These are phyloP conservation scores for Phycomyces nitens DNA, from an alignment of 192 early-diverging fungal species.

Conservation along the genomic window DNA sequence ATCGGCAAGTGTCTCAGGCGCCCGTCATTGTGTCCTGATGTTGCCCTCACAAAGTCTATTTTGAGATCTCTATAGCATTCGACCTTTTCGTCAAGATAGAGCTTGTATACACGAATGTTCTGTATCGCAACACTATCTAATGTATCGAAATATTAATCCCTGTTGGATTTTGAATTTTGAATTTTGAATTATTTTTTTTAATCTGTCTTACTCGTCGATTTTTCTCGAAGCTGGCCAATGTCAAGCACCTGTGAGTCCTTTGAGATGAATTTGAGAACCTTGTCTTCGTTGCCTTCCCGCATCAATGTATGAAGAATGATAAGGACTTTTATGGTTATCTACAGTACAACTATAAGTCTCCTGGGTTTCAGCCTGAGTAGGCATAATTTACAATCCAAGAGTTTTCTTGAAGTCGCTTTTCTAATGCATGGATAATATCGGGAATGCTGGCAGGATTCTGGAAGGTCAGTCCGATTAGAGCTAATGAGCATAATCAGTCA, in stretches of 20 bases:
- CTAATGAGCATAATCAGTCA: neutral
- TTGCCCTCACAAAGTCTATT: constrained; percentile 58
- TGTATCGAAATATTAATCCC: constrained; percentile 7
- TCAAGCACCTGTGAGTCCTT: constrained; percentile 47
- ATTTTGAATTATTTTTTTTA: too few species aligned
- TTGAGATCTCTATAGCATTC: constrained; percentile 60
- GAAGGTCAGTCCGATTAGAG: constrained; percentile 27
- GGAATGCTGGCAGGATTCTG: constrained; percentile 34
- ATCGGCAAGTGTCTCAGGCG: constrained; percentile 55
- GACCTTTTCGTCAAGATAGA: constrained; percentile 75
- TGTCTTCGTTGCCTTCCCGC: constrained; percentile 61
- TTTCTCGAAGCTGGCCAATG: constrained; percentile 51
- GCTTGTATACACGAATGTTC: constrained; percentile 68
- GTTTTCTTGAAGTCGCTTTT: constrained; percentile 45
- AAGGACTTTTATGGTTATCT: constrained; percentile 76
- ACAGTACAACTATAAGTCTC: neutral
- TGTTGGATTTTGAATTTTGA: constrained; percentile 44
- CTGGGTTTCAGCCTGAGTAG: neutral
- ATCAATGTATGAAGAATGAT: constrained; percentile 72
- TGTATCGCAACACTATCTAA: constrained; percentile 46
- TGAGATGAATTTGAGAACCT: constrained; percentile 54
- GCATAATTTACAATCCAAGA: constrained; percentile 61
- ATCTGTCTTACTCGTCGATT: constrained; percentile 21
- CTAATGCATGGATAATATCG: constrained; percentile 44
- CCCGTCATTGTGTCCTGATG: constrained; percentile 45